Percentiles rank a stretch among this genome's conserved stretches.
phyloP scores from a whole-genome alignment of 2,329 filamentous ascomycete genomes.

The Pseudogymnoascus destructans region DNA sequence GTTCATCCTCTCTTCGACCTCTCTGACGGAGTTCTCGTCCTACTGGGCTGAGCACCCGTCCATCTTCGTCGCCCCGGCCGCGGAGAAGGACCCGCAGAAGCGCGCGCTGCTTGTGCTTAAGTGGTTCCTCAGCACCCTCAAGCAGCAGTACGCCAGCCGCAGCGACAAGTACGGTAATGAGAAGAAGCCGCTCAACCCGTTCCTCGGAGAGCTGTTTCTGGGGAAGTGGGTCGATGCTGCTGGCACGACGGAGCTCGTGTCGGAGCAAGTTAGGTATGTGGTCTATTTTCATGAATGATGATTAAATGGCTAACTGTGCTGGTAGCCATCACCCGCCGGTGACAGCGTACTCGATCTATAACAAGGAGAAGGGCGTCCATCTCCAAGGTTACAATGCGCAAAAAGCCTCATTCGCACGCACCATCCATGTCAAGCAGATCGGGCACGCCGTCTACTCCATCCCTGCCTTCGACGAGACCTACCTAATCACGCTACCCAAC shows the following conservation, averaged over 20 bases:
- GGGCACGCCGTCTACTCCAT: slow-evolving; percentile 77
- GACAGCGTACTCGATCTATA: slow-evolving; percentile 87
- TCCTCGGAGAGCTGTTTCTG: slow-evolving; percentile 86
- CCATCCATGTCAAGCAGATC: slow-evolving; percentile 90
- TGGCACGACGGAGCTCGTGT: slow-evolving; percentile 74
- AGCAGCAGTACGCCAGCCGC: slow-evolving; percentile 64
- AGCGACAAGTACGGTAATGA: slow-evolving; percentile 78
- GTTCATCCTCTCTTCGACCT: slow-evolving; percentile 68
- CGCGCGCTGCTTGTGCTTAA: slow-evolving; percentile 79
- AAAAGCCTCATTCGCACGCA: slow-evolving; percentile 86
- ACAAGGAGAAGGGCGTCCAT: slow-evolving; percentile 66
- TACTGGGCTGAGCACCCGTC: slow-evolving; percentile 72
- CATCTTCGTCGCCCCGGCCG: slow-evolving; percentile 69
- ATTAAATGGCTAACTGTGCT: neutral
- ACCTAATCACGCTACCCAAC: slow-evolving; percentile 81
- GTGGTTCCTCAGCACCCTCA: slow-evolving; percentile 89
- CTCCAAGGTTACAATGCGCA: slow-evolving; percentile 89
- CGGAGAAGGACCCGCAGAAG: slow-evolving; percentile 67
- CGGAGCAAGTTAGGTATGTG: slow-evolving; percentile 73
- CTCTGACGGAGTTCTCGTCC: slow-evolving; percentile 65
- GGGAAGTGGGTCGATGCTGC: slow-evolving; percentile 77
- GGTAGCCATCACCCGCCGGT: slow-evolving; percentile 77
- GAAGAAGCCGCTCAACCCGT: slow-evolving; percentile 96
- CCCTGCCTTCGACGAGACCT: slow-evolving; percentile 43
- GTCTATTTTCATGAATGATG: neutral